Conservation (phyloP, 2,329 filamentous ascomycete genomes). For the Xylariaceae sp. region DNA sequence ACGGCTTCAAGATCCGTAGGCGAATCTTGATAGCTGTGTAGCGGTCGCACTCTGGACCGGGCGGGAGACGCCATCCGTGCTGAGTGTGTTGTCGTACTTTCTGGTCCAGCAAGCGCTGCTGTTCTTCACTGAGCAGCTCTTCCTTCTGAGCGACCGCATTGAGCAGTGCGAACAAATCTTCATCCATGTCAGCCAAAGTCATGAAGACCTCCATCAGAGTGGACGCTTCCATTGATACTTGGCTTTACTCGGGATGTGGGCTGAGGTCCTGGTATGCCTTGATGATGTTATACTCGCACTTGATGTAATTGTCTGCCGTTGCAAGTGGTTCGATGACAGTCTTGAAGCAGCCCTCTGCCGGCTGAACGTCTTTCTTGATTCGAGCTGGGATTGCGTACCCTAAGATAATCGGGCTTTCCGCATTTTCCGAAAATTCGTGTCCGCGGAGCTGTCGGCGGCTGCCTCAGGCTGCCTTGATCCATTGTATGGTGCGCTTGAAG, state of each 20-base stretch:
- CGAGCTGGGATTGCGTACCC: background rate
- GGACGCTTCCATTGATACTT: background rate
- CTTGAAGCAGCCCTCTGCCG: background rate
- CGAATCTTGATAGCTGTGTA: background rate
- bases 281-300: background rate
- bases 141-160: background rate
- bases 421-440: background rate
- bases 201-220: background rate
- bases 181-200: background rate
- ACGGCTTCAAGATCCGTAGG: background rate
- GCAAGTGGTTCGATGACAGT: background rate
- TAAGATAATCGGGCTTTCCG: background rate
- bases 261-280: background rate
- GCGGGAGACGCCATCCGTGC: background rate
- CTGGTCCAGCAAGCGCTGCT: background rate
- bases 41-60: background rate
- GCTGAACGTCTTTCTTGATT: background rate
- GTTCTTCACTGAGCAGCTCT: background rate
- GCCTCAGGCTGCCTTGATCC: no score
- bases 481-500: no score
- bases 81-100: background rate
- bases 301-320: background rate
- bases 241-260: background rate
- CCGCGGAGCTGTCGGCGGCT: no score
- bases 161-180: background rate